Evolutionary conservation across 352 stramenopile species (phyloP), one percentile per base, ranked within the genome.

Genomic region (Phytophthora cryptogea): DNA sequence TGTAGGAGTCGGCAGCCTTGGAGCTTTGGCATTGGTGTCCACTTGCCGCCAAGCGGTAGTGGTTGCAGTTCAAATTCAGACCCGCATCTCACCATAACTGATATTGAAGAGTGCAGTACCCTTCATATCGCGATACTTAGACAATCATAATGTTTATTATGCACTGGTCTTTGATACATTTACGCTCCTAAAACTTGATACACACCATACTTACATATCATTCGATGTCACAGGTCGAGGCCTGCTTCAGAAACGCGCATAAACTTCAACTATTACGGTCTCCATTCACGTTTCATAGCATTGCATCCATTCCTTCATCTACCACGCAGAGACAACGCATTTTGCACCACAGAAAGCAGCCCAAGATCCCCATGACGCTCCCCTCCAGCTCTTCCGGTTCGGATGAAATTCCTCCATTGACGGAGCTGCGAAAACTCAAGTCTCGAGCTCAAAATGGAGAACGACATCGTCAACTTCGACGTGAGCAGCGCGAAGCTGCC

Each of bases 231-330:
- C 9, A 42, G 54, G 39, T 16, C 8, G 23, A 33, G 44, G 16
- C 5, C 6, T 28, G 57, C 48, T 53, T 36, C 57, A 65, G 49
- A 65, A 54, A 53, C 17, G 13, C 47, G 56, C 47, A 16, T 8
- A 17, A 66, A 66, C 57, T 66, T 60, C 57, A 60, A 66, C 50
- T 60, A 48, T 64, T 42, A n/a, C 16, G n/a, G 31, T 59, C 31
- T 67, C 51, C 44, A 31, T 46, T 62, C 27, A 35, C 33, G 39
- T 23, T 23, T 23, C 20, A 23, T 23, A 23, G 20, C 20, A 23
- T 23, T 3, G n/a, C n/a, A 17, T n/a, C 23, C 51, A 68, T 59
- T 68, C 42, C 41, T 36, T 43, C 11, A 68, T 59, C 40, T 48
- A 36, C 47, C 46, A 32, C 41, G 46, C 45, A 43, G 10, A 14